Base-by-base conservation (phyloP, 2,329 filamentous ascomycete genomes). In the Diaporthe aspalathi region DNA sequence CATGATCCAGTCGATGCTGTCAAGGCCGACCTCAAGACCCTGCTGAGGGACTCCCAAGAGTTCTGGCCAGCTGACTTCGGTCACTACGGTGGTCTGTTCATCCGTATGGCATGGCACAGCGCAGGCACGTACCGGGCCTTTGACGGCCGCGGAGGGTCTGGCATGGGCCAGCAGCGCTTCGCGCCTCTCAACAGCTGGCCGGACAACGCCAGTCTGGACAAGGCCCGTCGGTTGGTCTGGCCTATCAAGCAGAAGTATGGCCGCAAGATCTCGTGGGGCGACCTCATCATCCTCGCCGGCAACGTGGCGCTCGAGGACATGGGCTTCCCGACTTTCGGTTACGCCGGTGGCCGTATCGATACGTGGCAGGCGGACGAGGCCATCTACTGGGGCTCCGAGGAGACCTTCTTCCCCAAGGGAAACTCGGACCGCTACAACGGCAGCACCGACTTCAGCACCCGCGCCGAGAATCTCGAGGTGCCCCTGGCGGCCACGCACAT, bases 21-120 rank as follows among this genome's bases (percentile, higher is more conserved):
- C 75, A 94, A 94, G 89, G 90, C 92, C 82, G 93, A 95, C 78
- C 81, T 95, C 7, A 77, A 84, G 24, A 84, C 83, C 20, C 79
- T 94, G 77, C 91, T 94, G 90, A 94, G 92, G 66, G 90, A 93
- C 79, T 94, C 92, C 2, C 90, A 94, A 82, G 90, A 92, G 45
- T 94, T 89, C 89, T 95, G 93, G 93, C 93, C 93, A 0, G 93
- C 93, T 29, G 93, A 95, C 79, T 93, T 93, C 77, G 92, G 92
- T 70, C 91, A 94, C 86, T 95, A 94, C 76, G 92, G 92, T 74
- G 92, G 92, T 80, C 87, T 94, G 29, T 94, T 95, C 81, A 87
- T 95, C 78, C 91, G 93, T 71, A 91, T 94, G 90, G 90, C 92
- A 73, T 95, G 93, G 93, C 93, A 94, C 85, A 90, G 90, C 75